These are phyloP conservation scores for Trichosporon sp. DNA, from an alignment of 1,284 basidiomycete genomes.

Conservation along the genomic window DNA sequence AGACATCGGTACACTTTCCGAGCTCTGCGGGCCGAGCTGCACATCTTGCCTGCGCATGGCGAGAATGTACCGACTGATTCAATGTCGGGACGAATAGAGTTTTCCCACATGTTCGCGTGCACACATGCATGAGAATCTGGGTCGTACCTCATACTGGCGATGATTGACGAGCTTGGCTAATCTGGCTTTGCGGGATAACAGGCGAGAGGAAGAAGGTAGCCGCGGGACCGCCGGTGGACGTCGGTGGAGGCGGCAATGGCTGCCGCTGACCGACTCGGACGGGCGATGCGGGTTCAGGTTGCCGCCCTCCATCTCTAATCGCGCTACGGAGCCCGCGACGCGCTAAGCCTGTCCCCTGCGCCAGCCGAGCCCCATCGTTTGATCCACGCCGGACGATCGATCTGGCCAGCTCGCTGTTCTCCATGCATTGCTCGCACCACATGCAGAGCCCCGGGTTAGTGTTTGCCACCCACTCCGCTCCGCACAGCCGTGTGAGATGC, in stretches of 20 bases:
- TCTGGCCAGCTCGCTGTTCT: neutral
- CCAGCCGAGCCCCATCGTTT: neutral
- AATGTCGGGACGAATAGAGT: neutral
- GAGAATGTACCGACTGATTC: no score
- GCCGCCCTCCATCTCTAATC: neutral
- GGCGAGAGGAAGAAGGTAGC: neutral
- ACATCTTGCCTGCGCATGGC: no score
- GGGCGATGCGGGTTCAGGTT: neutral
- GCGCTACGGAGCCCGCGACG: neutral
- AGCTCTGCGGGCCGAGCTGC: no score
- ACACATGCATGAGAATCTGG: neutral
- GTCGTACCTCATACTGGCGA: neutral
- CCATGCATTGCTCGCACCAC: no score
- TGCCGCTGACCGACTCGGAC: neutral
- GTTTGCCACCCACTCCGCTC: no score
- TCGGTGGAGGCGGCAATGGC: conserved; percentile 16
- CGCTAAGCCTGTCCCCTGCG: neutral
- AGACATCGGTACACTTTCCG: no score
- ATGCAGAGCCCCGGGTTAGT: no score
- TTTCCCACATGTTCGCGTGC: neutral
- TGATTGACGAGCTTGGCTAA: neutral
- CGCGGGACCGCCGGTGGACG: neutral
- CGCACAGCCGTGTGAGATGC: no score
- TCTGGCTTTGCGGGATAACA: no score
- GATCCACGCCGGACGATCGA: neutral